Evolutionary conservation across 352 stramenopile species (phyloP), one percentile per base, ranked within the genome.

Genomic region (Albugo candida): DNA sequence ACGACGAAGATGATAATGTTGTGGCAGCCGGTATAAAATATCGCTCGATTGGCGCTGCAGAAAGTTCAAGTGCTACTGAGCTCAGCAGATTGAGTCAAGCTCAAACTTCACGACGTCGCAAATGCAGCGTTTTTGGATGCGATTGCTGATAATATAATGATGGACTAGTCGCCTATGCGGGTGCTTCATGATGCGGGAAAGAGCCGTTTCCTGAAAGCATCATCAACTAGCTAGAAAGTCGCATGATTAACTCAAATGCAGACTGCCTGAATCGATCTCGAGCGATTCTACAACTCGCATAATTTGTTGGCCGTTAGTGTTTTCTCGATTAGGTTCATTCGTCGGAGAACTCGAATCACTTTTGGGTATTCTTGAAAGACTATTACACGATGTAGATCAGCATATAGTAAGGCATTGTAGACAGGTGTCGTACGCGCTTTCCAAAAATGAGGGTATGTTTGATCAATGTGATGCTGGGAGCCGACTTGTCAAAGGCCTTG

Each of bases 181-280:
- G n/a, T n/a, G n/a, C n/a, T n/a, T n/a, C n/a, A n/a, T n/a, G n/a
- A n/a, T n/a, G n/a, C n/a, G n/a, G n/a, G n/a, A n/a, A n/a, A n/a
- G n/a, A 31, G 8, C 8, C 24, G 8, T 8, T 83, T 13, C 44
- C 55, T 10, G 19, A n/a, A 18, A 61, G 67, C 2, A 54, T 77
- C 16, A 45, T 81, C n/a, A 53, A 56, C 0, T 50, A 50, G 11
- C 47, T 83, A 13, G 47, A 50, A 11, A 55, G 21, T 0, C 64
- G 52, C 40, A 58, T 56, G 3, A 71, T 61, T 31, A 81, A 77
- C 41, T 80, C 68, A 13, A 83, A 86, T 36, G 59, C 68, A 8
- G 69, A 82, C 37, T 85, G 73, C 70, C 83, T 82, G 54, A 72
- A 67, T 21, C 61, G 73, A 2, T 60, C 70, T 3, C 53, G 53